A percentile compares a stretch with the other conserved stretches of the same genome.
These are phyloP conservation scores for Sorghum bicolor DNA, from an alignment of 176 grass and related monocot genomes.

Conservation along the genomic window Sorghum_bicolor_NCBIv3 NC_012873.2:67701001-67701500, in stretches of 20 bases:
- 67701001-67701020: constrained; percentile 74
- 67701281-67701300: constrained; percentile 47
- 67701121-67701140: constrained; percentile 86
- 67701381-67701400: not conserved
- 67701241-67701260: constrained; percentile 29
- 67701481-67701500: not conserved
- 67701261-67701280: constrained; percentile 32
- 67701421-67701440: not conserved
- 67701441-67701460: not conserved
- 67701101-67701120: constrained; percentile 96
- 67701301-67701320: constrained; percentile 37
- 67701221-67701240: constrained; percentile 38
- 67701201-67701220: constrained; percentile 36
- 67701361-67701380: not conserved
- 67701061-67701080: constrained; percentile 76
- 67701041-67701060: constrained; percentile 98
- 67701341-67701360: constrained; percentile 35
- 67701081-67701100: constrained; percentile 86
- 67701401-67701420: not conserved
- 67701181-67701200: constrained; percentile 5
- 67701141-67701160: constrained; percentile 68
- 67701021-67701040: constrained; percentile 72
- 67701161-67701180: constrained; percentile 37
- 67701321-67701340: constrained; percentile 64
- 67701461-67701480: not conserved